Percentiles rank a stretch among this genome's conserved stretches.
These are phyloP conservation scores for Aurantiochytrium sp. DNA, from an alignment of 108 stramenopile genomes.

Conservation along the genomic window DNA sequence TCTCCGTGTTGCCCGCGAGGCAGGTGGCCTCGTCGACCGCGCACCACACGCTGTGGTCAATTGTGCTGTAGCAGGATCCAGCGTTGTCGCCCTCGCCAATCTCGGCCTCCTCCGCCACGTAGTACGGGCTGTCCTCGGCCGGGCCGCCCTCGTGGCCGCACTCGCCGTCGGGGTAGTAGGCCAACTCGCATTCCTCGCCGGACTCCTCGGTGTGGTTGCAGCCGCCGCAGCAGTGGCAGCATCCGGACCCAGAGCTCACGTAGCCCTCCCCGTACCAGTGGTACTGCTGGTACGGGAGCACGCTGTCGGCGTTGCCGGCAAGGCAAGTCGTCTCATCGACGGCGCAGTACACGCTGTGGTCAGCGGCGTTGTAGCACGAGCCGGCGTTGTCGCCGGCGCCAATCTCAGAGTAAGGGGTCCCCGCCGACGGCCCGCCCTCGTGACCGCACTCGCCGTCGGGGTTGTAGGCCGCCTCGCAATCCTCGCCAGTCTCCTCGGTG, in stretches of 20 bases:
- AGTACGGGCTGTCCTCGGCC: background rate
- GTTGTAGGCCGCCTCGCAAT: constrained; percentile 11
- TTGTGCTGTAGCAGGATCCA: background rate
- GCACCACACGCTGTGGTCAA: background rate
- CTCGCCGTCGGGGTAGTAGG: constrained; percentile 27
- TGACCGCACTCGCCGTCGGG: constrained; percentile 21
- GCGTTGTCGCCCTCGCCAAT: background rate
- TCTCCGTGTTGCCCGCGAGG: background rate
- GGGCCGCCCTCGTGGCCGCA: background rate
- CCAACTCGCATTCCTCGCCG: background rate
- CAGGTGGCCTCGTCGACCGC: background rate
- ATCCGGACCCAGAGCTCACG: background rate
- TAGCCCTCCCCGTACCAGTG: constrained; percentile 10
- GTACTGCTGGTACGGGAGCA: background rate
- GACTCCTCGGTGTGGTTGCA: constrained; percentile 38
- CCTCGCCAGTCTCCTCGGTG: constrained; percentile 30
- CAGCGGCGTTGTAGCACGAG: background rate
- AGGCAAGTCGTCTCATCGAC: background rate
- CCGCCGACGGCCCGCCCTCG: background rate
- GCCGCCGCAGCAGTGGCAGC: constrained; percentile 36
- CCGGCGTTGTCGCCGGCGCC: background rate
- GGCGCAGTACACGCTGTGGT: background rate
- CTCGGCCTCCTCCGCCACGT: background rate
- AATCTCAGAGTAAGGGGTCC: background rate
- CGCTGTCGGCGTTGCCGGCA: background rate